Base-by-base conservation (phyloP, 2,329 filamentous ascomycete species). In the Fusarium sp. region DNA sequence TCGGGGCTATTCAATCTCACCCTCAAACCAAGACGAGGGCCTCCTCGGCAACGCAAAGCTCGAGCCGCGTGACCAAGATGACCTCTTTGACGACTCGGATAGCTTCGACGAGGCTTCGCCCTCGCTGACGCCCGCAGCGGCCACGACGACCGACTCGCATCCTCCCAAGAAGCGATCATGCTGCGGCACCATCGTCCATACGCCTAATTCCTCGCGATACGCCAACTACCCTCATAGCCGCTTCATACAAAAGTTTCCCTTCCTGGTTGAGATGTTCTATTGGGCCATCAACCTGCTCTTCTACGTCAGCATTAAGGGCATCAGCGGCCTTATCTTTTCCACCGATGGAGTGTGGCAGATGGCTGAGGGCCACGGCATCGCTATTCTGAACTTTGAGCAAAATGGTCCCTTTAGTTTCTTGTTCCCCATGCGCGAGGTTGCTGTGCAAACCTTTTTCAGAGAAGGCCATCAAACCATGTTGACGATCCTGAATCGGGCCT, bases 211-310 rank as follows among this genome's bases (percentile, higher is more conserved):
- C 4, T 88, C 88, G 4, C 86, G 89, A n/a, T 93, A 92, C 80
- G 85, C 87, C 43, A 85, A 88, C 69, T 82, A 92, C 78, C 80
- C 88, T 58, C 91, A 92, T 80, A 92, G 89, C 70, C 86, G 90
- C 29, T 85, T 93, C 65, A 84, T 93, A 68, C 89, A 92, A 79
- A 91, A 91, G 78, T 92, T 82, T 37, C 92, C 92, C 6, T 93
- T 93, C 78, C 81, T 93, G 64, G 87, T 93, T 58, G 92, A 93
- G 81, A 93, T 93, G 90, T 93, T 93, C 80, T 93, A 93, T 83
- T 93, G 92, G 92, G 86, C 88, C 50, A 85, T 93, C 75, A 92
- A 91, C 77, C 89, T 91, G 73, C 84, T 87, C 54, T 91, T 92
- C 79, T 93, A 93, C 82, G 79, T 80, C 64, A 58, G 74, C 50